Evolutionary conservation across 2,329 filamentous ascomycete species (phyloP).

Genomic region (Aspergillus hiratsukae): DNA sequence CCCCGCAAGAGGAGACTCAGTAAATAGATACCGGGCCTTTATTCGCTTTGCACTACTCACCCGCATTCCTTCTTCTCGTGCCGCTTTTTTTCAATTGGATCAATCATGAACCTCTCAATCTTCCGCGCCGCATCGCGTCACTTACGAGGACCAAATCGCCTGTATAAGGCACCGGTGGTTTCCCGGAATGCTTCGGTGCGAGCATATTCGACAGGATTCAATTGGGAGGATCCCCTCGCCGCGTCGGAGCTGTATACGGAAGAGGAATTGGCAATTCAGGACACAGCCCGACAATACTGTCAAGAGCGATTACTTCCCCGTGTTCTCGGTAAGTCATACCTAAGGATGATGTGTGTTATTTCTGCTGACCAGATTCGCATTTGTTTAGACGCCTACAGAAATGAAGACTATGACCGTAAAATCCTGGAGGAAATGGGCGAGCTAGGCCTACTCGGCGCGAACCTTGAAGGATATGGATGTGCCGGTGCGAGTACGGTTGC

Average conservation of each 20-base stretch:
- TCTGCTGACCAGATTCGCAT: not conserved
- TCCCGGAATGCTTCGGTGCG: slow-evolving; percentile 9
- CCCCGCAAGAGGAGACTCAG: not conserved
- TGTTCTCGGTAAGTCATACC: slow-evolving; percentile 64
- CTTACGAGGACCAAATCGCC: slow-evolving; percentile 19
- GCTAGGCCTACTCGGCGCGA: slow-evolving; percentile 80
- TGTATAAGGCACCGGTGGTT: slow-evolving; percentile 14
- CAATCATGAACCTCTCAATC: slow-evolving; percentile 31
- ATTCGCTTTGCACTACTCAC: too few relatives aligned
- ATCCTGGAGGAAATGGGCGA: slow-evolving; percentile 92
- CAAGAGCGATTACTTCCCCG: slow-evolving; percentile 83
- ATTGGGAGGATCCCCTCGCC: slow-evolving; percentile 87
- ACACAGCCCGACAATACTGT: slow-evolving; percentile 90
- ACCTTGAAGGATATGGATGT: slow-evolving; percentile 81
- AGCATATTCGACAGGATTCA: slow-evolving; percentile 53
- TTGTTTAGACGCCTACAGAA: slow-evolving; percentile 69
- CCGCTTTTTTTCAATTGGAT: not conserved
- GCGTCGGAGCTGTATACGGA: slow-evolving; percentile 74
- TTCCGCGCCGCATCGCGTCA: slow-evolving; percentile 30
- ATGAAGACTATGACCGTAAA: slow-evolving; percentile 79
- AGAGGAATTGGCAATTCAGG: slow-evolving; percentile 83
- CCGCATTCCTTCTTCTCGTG: not conserved
- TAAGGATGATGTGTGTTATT: slow-evolving; percentile 2
- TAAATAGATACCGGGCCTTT: not conserved
- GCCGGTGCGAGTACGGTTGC: slow-evolving; percentile 84